Evolutionary conservation across 768 basidiomycete species (phyloP).

Genomic region (Cystofilobasidium capitatum): DNA sequence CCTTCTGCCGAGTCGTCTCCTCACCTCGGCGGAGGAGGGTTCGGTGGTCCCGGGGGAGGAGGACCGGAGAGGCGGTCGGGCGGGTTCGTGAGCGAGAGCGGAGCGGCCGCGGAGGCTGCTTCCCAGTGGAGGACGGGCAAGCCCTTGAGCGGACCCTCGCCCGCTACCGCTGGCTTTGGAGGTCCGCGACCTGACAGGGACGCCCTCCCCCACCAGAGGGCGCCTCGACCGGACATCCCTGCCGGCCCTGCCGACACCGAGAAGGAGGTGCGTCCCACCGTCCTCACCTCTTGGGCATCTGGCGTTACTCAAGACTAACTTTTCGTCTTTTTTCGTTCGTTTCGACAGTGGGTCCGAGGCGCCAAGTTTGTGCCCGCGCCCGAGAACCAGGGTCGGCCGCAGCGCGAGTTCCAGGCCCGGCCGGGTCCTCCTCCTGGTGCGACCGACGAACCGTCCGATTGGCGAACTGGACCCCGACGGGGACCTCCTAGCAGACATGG

Average conservation of each 20-base stretch:
- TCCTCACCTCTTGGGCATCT: no score
- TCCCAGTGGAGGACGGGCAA: slow-evolving; percentile 35
- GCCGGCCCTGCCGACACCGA: slow-evolving; percentile 57
- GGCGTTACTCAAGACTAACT: not conserved
- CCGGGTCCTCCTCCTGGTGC: not conserved
- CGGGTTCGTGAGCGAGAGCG: slow-evolving; percentile 28
- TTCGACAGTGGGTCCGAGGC: slow-evolving; percentile 37
- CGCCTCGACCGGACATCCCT: slow-evolving; percentile 22
- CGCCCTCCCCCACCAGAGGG: slow-evolving; percentile 45
- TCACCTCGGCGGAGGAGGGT: slow-evolving; percentile 26
- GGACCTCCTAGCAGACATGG: slow-evolving; percentile 31
- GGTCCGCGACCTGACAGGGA: slow-evolving; percentile 26
- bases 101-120: slow-evolving; percentile 34
- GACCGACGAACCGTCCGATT: slow-evolving; percentile 44
- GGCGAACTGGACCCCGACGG: slow-evolving; percentile 49
- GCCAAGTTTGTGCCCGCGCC: slow-evolving; percentile 34
- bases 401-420: slow-evolving; percentile 22
- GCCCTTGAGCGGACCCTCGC: slow-evolving; percentile 34
- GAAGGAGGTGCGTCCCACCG: slow-evolving; percentile 44
- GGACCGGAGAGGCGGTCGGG: slow-evolving; percentile 28
- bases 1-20: slow-evolving; percentile 30
- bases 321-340: not conserved
- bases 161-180: slow-evolving; percentile 35
- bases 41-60: no score
- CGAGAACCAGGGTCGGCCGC: slow-evolving; percentile 28